These are phyloP conservation scores for Piper longum DNA, from an alignment of 164 flowering plant species.

Conservation along the genomic window DNA sequence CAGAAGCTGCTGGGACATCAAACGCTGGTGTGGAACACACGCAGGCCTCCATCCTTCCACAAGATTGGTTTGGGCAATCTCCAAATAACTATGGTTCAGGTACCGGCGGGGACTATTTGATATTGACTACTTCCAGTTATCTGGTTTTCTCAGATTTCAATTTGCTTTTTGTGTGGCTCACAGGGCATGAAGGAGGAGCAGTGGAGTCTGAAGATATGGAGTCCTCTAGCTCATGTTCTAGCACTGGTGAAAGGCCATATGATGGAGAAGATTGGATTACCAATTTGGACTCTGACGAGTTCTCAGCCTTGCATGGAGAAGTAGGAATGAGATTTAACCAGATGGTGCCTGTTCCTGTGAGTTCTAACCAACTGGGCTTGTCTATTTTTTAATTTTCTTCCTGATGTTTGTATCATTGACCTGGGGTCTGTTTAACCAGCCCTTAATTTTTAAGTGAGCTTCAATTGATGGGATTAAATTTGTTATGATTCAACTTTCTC, in stretches of 20 bases:
- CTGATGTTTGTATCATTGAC: too few species aligned
- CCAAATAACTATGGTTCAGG: constrained; percentile 25
- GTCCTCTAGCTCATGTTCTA: constrained; percentile 52
- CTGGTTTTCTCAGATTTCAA: background rate
- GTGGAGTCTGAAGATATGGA: constrained; percentile 34
- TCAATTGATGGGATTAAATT: too few species aligned
- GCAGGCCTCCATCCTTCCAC: constrained; percentile 32
- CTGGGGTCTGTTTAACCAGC: too few species aligned
- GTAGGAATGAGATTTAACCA: constrained; percentile 64
- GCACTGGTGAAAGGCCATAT: constrained; percentile 36
- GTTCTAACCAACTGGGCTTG: constrained; percentile 4
- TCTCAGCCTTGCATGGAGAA: constrained; percentile 53
- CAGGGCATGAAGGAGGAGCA: constrained; percentile 29
- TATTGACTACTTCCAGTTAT: background rate
- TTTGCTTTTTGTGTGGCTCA: constrained; percentile 1
- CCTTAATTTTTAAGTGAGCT: too few species aligned
- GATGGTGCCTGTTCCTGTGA: constrained; percentile 72
- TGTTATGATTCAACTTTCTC: too few species aligned
- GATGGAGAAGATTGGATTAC: constrained; percentile 42
- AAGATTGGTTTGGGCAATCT: constrained; percentile 40
- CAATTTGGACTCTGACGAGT: constrained; percentile 47
- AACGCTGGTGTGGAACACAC: constrained; percentile 26
- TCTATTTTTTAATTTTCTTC: too few species aligned
- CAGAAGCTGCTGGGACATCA: constrained; percentile 35
- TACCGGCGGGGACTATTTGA: constrained; percentile 5